These are phyloP conservation scores for Lodderomyces jiufengensis DNA, from an alignment of 1,139 yeast genomes.

Conservation along the genomic window DNA sequence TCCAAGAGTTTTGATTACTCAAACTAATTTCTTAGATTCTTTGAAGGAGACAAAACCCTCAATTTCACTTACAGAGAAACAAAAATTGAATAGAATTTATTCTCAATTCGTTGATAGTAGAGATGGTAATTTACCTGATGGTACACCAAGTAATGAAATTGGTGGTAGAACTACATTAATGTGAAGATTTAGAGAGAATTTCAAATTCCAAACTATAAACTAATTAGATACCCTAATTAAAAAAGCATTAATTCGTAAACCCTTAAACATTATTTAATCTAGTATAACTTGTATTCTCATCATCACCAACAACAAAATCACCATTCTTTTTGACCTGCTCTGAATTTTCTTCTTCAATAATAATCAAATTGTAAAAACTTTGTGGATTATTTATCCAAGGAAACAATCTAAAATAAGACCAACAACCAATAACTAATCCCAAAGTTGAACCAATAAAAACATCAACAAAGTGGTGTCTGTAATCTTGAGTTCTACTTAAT, in stretches of 20 bases:
- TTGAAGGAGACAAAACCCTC: slow-evolving; percentile 80
- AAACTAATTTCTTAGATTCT: slow-evolving; percentile 59
- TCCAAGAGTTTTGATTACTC: slow-evolving; percentile 38
- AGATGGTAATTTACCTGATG: slow-evolving; percentile 88
- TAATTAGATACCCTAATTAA: no score
- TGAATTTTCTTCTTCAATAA: slow-evolving; percentile 17
- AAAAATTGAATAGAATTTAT: slow-evolving; percentile 63
- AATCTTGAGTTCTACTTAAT: slow-evolving; percentile 70
- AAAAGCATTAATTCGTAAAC: no score
- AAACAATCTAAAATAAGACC: slow-evolving; percentile 41
- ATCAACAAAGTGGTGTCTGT: slow-evolving; percentile 75
- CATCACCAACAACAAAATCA: background rate
- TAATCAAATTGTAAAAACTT: slow-evolving; percentile 24
- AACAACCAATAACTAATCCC: slow-evolving; percentile 39
- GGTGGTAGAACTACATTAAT: slow-evolving; percentile 81
- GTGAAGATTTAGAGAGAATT: no score
- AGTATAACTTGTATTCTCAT: background rate
- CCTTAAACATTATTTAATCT: slow-evolving; percentile 1
- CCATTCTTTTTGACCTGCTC: slow-evolving; percentile 2
- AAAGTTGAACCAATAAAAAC: slow-evolving; percentile 56
- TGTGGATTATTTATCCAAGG: slow-evolving; percentile 21
- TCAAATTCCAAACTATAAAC: no score
- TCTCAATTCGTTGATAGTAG: slow-evolving; percentile 71
- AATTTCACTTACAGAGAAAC: slow-evolving; percentile 68
- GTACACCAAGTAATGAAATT: slow-evolving; percentile 73